Base-by-base conservation (phyloP, 129 eudicot species). In the Ambrosia trifida region DNA sequence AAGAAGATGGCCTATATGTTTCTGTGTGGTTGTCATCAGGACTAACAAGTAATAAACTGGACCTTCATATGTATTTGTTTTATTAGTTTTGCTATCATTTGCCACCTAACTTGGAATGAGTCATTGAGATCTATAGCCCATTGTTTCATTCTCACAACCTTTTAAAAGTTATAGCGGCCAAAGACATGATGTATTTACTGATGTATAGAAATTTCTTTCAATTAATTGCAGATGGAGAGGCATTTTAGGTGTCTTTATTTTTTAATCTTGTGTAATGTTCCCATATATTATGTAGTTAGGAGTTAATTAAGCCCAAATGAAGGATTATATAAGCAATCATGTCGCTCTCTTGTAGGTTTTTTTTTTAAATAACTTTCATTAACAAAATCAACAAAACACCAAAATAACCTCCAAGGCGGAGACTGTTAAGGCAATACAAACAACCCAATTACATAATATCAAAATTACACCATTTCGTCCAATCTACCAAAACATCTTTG, bases 1-100 rank as follows among this genome's bases (percentile, higher is more conserved):
- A 43, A 32, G 30, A 66, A 17, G 40, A 51, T 70, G 76, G 71
- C 76, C 81, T 62, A 70, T 61, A 62, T 70, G 81, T 77, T 58
- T 69, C 38, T 62, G 2, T 61, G 66, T 38, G 62, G 58, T 66
- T 36, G 65, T 66, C 54, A 47, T 60, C 56, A 64, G 30, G 32
- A 62, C 45, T n/a, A 38, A 13, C 13, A 40, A 11, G 20, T 70
- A 68, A 58, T 36, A 46, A 1, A 18, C 2, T 18, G 53, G 68
- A 45, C 43, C 75, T 32, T 10, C 53, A 13, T 40, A 40, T 7
- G 9, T 6, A 64, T 64, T 40, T 40, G 31, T 68, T 49, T n/a
- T 47, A 4, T 68, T 14, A 41, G 52, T 36, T n/a, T 51, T 38
- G 79, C 66, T 64, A 24, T 41, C 33, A 57, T 71, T 50, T n/a